Percentiles rank a stretch among this genome's conserved stretches.
These are phyloP conservation scores for Kodamaea restingae DNA, from an alignment of 805 yeast genomes.

Conservation along the genomic window DNA sequence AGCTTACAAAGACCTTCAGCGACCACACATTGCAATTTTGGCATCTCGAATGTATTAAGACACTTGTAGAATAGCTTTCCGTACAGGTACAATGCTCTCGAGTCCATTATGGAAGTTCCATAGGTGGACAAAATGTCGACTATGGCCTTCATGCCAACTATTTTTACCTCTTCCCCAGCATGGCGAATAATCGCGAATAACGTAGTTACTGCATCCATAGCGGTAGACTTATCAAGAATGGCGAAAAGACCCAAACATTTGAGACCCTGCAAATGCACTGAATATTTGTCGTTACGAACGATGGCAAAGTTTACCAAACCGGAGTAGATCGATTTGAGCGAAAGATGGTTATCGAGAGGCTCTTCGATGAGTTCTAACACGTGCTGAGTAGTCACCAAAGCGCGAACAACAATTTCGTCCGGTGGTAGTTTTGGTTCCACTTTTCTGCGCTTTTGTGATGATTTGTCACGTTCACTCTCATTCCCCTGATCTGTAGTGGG, in stretches of 20 bases:
- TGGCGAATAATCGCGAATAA: slow-evolving; percentile 67
- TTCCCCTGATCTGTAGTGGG: slow-evolving; percentile 25
- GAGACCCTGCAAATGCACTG: slow-evolving; percentile 60
- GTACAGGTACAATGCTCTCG: slow-evolving; percentile 20
- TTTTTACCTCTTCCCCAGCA: slow-evolving; percentile 58
- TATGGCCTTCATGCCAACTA: slow-evolving; percentile 62
- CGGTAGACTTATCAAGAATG: slow-evolving; percentile 49
- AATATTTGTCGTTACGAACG: slow-evolving; percentile 40
- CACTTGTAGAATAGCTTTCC: slow-evolving; percentile 58
- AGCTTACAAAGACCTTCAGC: slow-evolving; percentile 87
- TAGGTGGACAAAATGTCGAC: slow-evolving; percentile 76
- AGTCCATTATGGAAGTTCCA: slow-evolving; percentile 65
- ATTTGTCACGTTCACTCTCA: slow-evolving; percentile 13
- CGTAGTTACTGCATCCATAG: slow-evolving; percentile 55
- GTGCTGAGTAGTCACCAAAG: slow-evolving; percentile 64
- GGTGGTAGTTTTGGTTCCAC: slow-evolving; percentile 41
- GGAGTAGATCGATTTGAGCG: slow-evolving; percentile 65
- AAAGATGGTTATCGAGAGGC: slow-evolving; percentile 59
- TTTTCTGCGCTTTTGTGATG: slow-evolving; percentile 21
- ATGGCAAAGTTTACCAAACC: slow-evolving; percentile 80
- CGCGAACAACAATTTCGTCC: slow-evolving; percentile 50
- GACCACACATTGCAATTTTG: slow-evolving; percentile 69
- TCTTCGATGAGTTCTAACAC: slow-evolving; percentile 65
- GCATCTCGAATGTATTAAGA: slow-evolving; percentile 51
- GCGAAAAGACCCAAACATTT: slow-evolving; percentile 78